Evolutionary conservation across 495 filamentous ascomycete species (phyloP).

Genomic region (Aspergillus sclerotioniger): DNA sequence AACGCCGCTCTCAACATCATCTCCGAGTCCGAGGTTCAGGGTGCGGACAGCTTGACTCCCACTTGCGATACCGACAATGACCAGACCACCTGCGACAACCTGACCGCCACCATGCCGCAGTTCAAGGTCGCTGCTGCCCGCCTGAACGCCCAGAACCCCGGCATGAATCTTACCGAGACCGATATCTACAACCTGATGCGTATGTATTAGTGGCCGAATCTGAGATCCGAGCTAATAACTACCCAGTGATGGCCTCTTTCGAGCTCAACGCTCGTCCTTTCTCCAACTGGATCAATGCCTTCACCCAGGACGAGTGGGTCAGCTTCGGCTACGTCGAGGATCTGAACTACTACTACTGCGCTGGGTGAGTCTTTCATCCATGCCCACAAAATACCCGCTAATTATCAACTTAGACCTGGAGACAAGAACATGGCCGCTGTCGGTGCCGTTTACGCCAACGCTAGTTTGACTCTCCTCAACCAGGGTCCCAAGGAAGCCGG

Average conservation of each 20-base stretch:
- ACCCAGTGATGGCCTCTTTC: background rate
- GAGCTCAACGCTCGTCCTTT: slow-evolving; percentile 4
- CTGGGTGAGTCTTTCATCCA: background rate
- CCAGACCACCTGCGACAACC: background rate
- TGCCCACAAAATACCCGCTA: background rate
- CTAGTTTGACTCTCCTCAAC: slow-evolving; percentile 2
- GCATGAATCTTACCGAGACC: background rate
- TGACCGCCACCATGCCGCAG: background rate
- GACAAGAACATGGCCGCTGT: slow-evolving; percentile 6
- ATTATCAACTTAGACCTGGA: background rate
- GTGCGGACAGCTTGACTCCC: slow-evolving; percentile 2
- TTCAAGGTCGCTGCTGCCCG: slow-evolving; percentile 4
- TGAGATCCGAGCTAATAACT: background rate
- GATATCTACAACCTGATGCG: slow-evolving; percentile 5
- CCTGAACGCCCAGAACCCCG: slow-evolving; percentile 2
- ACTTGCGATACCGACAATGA: background rate
- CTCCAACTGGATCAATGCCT: slow-evolving; percentile 6
- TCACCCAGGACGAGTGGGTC: slow-evolving; percentile 5
- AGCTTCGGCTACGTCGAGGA: slow-evolving; percentile 3
- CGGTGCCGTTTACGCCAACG: slow-evolving; percentile 6
- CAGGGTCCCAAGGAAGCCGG: slow-evolving; percentile 1
- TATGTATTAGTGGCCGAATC: background rate
- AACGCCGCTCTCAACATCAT: slow-evolving; percentile 6
- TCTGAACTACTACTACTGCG: slow-evolving; percentile 8
- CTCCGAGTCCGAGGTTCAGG: slow-evolving; percentile 1